These are phyloP conservation scores for Leishmania aethiopica DNA, from an alignment of 208 protist genomes.

Conservation along the genomic window DNA sequence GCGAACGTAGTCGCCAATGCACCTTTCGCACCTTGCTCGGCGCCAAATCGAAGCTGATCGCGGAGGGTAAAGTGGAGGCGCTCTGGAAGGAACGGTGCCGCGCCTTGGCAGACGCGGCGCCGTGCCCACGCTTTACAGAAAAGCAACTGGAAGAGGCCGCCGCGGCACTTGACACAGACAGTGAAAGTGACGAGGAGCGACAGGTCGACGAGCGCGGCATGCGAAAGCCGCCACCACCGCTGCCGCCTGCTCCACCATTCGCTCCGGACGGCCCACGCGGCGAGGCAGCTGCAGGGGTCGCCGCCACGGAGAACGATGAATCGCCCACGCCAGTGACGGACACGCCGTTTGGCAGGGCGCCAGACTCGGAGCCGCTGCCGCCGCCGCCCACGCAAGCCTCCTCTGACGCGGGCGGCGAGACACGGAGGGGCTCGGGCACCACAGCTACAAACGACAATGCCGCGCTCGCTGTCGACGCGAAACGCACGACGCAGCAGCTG, in stretches of 20 bases:
- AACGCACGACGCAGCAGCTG: not conserved
- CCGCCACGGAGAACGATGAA: not conserved
- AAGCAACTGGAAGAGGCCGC: constrained; percentile 3
- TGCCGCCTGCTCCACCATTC: not conserved
- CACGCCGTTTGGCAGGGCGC: not conserved
- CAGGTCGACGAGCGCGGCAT: constrained; percentile 14
- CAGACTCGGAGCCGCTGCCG: not conserved
- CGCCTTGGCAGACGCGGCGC: not conserved
- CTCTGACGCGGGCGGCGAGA: not conserved
- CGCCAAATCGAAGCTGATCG: constrained; percentile 15
- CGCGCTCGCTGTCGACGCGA: not conserved
- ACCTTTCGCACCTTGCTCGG: constrained; percentile 21
- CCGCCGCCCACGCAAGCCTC: not conserved
- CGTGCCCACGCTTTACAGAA: constrained; percentile 6
- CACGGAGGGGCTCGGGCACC: not conserved
- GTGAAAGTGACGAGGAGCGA: constrained; percentile 7
- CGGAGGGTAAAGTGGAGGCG: constrained; percentile 5
- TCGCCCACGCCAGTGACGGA: not conserved
- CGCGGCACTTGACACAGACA: constrained; percentile 10
- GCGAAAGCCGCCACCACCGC: constrained; percentile 12
- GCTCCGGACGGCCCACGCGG: not conserved
- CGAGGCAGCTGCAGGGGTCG: not conserved
- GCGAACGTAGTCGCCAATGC: constrained; percentile 17
- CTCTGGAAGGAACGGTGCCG: constrained; percentile 11
- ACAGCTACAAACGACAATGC: not conserved